Percentiles rank a stretch among this genome's conserved stretches.
Conservation (phyloP, 805 yeast genomes). For the Huiozyma naganishii region DNA sequence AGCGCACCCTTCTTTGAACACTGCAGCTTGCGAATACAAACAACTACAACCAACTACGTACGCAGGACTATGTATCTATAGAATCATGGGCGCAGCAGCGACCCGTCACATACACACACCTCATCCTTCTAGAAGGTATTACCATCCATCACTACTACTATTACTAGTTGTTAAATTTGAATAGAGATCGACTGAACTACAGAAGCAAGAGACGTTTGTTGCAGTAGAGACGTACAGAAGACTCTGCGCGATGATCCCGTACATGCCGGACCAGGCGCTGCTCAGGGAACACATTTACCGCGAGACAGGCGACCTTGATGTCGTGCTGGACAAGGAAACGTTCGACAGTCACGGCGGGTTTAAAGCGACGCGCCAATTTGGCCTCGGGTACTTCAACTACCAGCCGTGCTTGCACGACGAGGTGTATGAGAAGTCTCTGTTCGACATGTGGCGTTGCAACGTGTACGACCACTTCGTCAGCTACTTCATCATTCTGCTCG, state of each 20-base stretch:
- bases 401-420: slow-evolving; percentile 15
- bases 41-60: too few relatives aligned
- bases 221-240: too few relatives aligned
- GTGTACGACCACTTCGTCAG: slow-evolving; percentile 15
- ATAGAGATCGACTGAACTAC: too few relatives aligned
- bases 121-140: too few relatives aligned
- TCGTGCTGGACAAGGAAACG: slow-evolving; percentile 20
- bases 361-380: slow-evolving; percentile 20
- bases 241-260: slow-evolving; percentile 23
- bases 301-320: slow-evolving; percentile 23
- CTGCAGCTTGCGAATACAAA: too few relatives aligned
- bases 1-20: neutral
- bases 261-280: slow-evolving; percentile 27
- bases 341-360: slow-evolving; percentile 25
- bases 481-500: slow-evolving; percentile 9
- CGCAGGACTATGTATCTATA: too few relatives aligned
- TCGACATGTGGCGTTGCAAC: slow-evolving; percentile 15
- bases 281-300: slow-evolving; percentile 29
- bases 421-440: slow-evolving; percentile 13
- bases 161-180: too few relatives aligned
- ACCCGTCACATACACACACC: too few relatives aligned
- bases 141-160: too few relatives aligned
- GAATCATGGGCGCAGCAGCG: too few relatives aligned
- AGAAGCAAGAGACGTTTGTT: too few relatives aligned
- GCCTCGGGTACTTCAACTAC: slow-evolving; percentile 28